Evolutionary conservation across 192 early-diverging fungal genomes (phyloP).

Genomic region (Coemansia sp.): DNA sequence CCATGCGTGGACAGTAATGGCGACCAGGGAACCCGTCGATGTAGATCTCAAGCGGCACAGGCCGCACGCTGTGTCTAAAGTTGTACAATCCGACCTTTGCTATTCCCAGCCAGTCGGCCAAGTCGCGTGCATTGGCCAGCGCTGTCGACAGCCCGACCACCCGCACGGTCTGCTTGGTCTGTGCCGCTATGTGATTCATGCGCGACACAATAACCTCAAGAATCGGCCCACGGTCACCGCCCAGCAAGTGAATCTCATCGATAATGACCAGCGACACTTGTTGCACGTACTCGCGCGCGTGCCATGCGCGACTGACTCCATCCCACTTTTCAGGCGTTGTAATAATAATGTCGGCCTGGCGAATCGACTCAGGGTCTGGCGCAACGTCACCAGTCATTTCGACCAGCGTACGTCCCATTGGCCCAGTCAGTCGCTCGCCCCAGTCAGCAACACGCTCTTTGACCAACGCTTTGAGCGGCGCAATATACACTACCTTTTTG

Average conservation of each 20-base stretch:
- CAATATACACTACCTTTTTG: slow-evolving; percentile 93
- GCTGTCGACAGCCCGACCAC: slow-evolving; percentile 96
- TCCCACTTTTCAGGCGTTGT: slow-evolving; percentile 99
- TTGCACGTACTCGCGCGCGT: slow-evolving; percentile 85
- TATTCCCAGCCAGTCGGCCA: slow-evolving; percentile 97
- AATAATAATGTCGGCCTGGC: slow-evolving; percentile 92
- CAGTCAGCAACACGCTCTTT: slow-evolving; percentile 92
- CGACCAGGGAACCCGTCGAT: slow-evolving; percentile 97
- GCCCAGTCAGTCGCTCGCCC: slow-evolving; percentile 64
- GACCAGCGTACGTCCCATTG: slow-evolving; percentile 81
- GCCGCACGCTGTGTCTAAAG: slow-evolving; percentile 94
- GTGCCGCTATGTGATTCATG: slow-evolving; percentile 93
- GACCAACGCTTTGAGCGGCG: slow-evolving; percentile 97
- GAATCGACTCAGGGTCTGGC: slow-evolving; percentile 83
- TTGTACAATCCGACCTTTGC: slow-evolving; percentile 86
- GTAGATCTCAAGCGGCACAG: slow-evolving; percentile 95
- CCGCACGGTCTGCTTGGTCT: slow-evolving; percentile 73
- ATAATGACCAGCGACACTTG: slow-evolving; percentile 90
- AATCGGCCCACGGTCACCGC: slow-evolving; percentile 95
- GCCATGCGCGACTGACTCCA: slow-evolving; percentile 91
- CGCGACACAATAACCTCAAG: slow-evolving; percentile 97
- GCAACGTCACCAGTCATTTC: slow-evolving; percentile 96
- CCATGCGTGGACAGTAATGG: slow-evolving; percentile 98
- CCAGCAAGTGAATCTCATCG: slow-evolving; percentile 97
- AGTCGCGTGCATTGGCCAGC: slow-evolving; percentile 91